These are phyloP conservation scores for Tetratostichococcus sp. DNA, from an alignment of 139 green algal genomes.

Conservation along the genomic window DNA sequence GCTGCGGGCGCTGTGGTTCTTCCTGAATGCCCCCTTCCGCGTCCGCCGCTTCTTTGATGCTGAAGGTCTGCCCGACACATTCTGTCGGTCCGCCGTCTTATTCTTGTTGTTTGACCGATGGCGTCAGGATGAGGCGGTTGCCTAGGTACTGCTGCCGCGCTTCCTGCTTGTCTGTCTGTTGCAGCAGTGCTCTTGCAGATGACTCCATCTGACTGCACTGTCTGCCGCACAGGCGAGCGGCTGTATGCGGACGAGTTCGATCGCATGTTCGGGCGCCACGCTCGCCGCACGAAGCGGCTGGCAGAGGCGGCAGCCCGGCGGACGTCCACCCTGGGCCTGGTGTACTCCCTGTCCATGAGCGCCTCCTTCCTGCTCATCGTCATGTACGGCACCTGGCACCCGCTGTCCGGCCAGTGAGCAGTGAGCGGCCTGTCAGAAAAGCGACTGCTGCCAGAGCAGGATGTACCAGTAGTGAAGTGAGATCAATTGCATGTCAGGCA, in stretches of 20 bases:
- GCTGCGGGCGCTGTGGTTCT: slow-evolving; percentile 34
- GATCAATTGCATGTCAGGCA: too few relatives aligned
- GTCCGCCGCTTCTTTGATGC: slow-evolving; percentile 70
- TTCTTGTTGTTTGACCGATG: not conserved
- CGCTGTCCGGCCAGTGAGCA: not conserved
- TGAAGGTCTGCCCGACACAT: slow-evolving; percentile 25
- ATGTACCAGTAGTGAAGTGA: too few relatives aligned
- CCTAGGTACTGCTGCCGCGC: not conserved
- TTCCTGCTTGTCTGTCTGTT: not conserved
- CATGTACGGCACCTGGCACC: slow-evolving; percentile 3
- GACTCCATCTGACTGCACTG: too few relatives aligned
- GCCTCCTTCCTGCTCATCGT: slow-evolving; percentile 35
- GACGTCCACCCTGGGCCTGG: slow-evolving; percentile 36
- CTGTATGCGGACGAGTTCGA: slow-evolving; percentile 55
- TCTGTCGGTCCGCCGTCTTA: too few relatives aligned
- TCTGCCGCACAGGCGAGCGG: slow-evolving; percentile 18
- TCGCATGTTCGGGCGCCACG: slow-evolving; percentile 43
- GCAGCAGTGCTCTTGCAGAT: too few relatives aligned
- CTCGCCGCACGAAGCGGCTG: slow-evolving; percentile 42
- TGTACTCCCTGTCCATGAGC: slow-evolving; percentile 52
- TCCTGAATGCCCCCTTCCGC: slow-evolving; percentile 52
- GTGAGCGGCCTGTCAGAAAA: too few relatives aligned
- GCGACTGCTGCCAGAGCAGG: too few relatives aligned
- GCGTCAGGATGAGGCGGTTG: not conserved
- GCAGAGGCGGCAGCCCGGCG: slow-evolving; percentile 31